phyloP scores from a whole-genome alignment of 306 rosid species.

The Malus sylvestris region DNA sequence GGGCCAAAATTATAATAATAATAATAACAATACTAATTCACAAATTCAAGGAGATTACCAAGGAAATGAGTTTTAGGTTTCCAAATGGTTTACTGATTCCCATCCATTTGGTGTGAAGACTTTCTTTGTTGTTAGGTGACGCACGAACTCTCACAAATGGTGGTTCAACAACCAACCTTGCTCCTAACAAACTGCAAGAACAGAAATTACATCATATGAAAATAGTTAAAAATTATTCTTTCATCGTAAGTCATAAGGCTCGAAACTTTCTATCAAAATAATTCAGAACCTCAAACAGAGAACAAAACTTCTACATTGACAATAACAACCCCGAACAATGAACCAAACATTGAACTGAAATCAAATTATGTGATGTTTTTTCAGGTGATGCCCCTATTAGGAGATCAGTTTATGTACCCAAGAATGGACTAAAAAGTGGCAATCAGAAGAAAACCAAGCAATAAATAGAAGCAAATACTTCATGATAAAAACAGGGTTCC shows the following conservation, averaged over 20 bases:
- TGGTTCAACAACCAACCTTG: slow-evolving; percentile 17
- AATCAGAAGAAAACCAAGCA: background rate
- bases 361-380: background rate
- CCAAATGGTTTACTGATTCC: slow-evolving; percentile 14
- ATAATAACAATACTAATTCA: no score
- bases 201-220: background rate
- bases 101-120: slow-evolving; percentile 51
- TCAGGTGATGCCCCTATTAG: background rate
- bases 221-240: background rate
- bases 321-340: background rate
- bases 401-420: background rate
- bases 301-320: background rate
- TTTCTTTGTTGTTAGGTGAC: slow-evolving; percentile 44
- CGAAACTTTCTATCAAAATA: background rate
- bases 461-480: background rate
- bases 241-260: no score
- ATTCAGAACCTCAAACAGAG: background rate
- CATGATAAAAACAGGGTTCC: background rate
- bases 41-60: no score
- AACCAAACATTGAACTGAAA: background rate
- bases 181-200: slow-evolving; percentile 7
- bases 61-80: no score
- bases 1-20: background rate
- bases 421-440: background rate
- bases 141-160: slow-evolving; percentile 3